Conservation (phyloP, 1,284 basidiomycete genomes). For the Naganishia liquefaciens region DNA sequence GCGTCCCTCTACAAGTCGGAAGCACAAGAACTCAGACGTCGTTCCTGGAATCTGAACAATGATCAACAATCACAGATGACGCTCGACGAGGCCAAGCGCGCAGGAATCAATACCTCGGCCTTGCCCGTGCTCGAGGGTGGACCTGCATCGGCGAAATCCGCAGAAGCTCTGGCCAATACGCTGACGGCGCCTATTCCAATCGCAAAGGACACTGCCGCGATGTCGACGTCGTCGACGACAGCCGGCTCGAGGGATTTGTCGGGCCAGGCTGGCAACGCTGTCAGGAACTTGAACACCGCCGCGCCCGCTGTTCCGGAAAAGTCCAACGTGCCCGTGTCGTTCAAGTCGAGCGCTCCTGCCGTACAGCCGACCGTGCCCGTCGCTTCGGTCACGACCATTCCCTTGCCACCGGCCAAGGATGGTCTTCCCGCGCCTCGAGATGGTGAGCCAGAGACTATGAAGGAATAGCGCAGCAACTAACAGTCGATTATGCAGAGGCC, state of each 20-base stretch:
- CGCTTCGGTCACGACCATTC: slow-evolving; percentile 16
- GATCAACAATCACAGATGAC: slow-evolving; percentile 36
- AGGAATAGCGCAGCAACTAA: background rate
- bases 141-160: slow-evolving; percentile 4
- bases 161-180: slow-evolving; percentile 16
- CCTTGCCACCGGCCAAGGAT: slow-evolving; percentile 25
- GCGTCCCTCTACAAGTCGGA: slow-evolving; percentile 15
- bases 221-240: background rate
- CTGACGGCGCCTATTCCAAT: slow-evolving; percentile 12
- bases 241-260: background rate
- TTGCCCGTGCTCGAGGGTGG: slow-evolving; percentile 18
- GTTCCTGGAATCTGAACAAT: slow-evolving; percentile 27
- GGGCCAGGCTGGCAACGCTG: background rate
- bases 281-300: background rate
- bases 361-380: slow-evolving; percentile 5
- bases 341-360: background rate
- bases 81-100: slow-evolving; percentile 48
- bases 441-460: background rate
- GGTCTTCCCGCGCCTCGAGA: slow-evolving; percentile 21
- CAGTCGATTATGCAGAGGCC: slow-evolving; percentile 4
- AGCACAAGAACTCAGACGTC: slow-evolving; percentile 27
- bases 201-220: slow-evolving; percentile 14
- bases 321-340: background rate
- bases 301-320: slow-evolving; percentile 4
- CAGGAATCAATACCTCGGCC: slow-evolving; percentile 46